phyloP scores from a whole-genome alignment of 768 basidiomycete species.

The Russula brevipes region DNA sequence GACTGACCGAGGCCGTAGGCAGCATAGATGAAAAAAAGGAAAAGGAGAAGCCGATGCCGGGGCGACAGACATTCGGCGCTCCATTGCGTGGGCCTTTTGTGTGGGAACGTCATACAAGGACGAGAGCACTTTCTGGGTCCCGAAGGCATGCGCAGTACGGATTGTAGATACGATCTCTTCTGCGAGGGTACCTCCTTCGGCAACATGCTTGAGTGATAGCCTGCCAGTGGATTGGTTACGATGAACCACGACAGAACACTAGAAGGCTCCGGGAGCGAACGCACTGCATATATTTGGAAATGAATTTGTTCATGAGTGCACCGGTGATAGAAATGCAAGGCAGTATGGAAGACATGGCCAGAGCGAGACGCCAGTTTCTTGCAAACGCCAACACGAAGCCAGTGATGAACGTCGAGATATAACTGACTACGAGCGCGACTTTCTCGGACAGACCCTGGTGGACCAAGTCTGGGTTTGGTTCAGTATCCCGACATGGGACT shows the following conservation, averaged over 20 bases:
- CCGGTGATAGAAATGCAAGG: slow-evolving; percentile 79
- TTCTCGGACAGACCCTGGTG: no score
- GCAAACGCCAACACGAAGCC: slow-evolving; percentile 70
- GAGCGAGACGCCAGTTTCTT: slow-evolving; percentile 44
- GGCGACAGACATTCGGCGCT: slow-evolving; percentile 50
- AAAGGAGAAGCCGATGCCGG: slow-evolving; percentile 51
- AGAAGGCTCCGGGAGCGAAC: neutral
- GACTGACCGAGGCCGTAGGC: slow-evolving; percentile 58
- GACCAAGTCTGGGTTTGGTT: no score
- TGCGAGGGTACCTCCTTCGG: no score
- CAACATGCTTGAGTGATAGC: no score
- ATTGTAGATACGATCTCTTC: slow-evolving; percentile 29
- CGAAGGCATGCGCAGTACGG: slow-evolving; percentile 86
- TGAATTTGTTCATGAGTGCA: slow-evolving; percentile 55
- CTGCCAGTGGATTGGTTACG: neutral
- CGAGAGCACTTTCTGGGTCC: slow-evolving; percentile 59
- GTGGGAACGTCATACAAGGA: slow-evolving; percentile 59
- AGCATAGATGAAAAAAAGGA: slow-evolving; percentile 81
- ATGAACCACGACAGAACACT: slow-evolving; percentile 11
- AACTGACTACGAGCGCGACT: slow-evolving; percentile 47
- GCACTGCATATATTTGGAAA: no score
- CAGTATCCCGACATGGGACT: no score
- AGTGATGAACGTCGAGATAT: slow-evolving; percentile 64
- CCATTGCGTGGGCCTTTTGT: slow-evolving; percentile 43
- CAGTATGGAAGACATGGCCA: slow-evolving; percentile 75